Percentiles rank a stretch among this genome's conserved stretches.
Conservation (phyloP, 2,329 filamentous ascomycete species). For the Furcasterigmium sp. region DNA sequence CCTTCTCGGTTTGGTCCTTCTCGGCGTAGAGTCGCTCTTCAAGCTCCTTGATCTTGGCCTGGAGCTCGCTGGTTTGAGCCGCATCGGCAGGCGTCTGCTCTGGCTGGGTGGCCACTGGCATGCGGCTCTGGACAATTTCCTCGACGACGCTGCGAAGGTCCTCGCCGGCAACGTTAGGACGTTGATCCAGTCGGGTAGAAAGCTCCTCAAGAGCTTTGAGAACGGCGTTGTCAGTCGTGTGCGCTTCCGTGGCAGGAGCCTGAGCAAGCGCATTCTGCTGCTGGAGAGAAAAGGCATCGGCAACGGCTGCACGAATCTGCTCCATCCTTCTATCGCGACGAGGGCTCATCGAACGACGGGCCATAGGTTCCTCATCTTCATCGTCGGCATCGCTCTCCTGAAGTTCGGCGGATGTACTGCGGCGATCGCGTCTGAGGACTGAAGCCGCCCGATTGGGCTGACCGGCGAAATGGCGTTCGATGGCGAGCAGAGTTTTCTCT, state of each 20-base stretch:
- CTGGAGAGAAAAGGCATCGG: constrained; percentile 66
- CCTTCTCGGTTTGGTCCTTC: constrained; percentile 42
- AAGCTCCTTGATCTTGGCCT: constrained; percentile 53
- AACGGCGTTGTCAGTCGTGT: constrained; percentile 35
- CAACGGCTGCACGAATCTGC: constrained; percentile 68
- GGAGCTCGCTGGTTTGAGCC: constrained; percentile 44
- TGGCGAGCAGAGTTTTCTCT: constrained; percentile 70
- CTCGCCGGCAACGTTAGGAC: constrained; percentile 38
- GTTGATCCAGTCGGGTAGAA: constrained; percentile 48
- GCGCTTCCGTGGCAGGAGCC: constrained; percentile 13
- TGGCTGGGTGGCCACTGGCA: constrained; percentile 30
- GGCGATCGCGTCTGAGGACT: constrained; percentile 49
- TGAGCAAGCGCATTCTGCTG: constrained; percentile 30
- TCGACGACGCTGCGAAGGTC: constrained; percentile 60
- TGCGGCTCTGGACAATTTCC: constrained; percentile 53
- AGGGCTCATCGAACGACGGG: constrained; percentile 70
- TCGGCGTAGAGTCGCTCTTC: constrained; percentile 50
- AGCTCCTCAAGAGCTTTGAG: constrained; percentile 63
- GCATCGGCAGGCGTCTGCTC: constrained; percentile 1
- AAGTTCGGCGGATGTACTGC: constrained; percentile 64
- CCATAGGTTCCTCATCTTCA: constrained; percentile 70
- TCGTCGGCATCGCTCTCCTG: constrained; percentile 90
- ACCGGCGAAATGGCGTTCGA: constrained; percentile 63
- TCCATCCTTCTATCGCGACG: constrained; percentile 74
- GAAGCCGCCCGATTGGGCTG: constrained; percentile 51